Percentiles rank a stretch among this genome's conserved stretches.
phyloP scores from a whole-genome alignment of 306 rosid species.

The Dalbergia oliveri region DNA sequence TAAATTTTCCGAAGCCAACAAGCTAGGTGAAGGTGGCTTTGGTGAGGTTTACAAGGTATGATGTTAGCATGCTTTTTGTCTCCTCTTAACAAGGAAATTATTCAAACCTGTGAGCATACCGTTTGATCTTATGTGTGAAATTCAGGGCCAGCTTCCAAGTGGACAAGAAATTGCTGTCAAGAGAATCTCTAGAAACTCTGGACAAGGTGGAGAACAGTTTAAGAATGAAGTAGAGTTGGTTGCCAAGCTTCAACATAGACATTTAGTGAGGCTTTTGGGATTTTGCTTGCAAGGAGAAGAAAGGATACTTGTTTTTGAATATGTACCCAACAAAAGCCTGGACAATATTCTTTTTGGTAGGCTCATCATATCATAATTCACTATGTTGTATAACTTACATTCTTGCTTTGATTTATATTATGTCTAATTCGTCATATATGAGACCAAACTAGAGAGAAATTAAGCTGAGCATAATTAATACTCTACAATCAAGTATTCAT shows the following conservation, averaged over 20 bases:
- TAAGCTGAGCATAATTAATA: neutral
- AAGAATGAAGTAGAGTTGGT: constrained; percentile 63
- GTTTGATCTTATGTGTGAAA: neutral
- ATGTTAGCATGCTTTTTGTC: neutral
- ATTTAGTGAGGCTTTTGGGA: constrained; percentile 62
- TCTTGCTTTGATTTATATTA: neutral
- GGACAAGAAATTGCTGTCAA: constrained; percentile 64
- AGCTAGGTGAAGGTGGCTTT: constrained; percentile 67
- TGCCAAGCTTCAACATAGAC: constrained; percentile 63
- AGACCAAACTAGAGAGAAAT: neutral
- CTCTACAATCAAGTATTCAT: neutral
- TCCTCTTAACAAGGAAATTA: constrained; percentile 9
- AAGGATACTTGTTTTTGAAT: constrained; percentile 62
- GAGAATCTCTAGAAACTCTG: constrained; percentile 57
- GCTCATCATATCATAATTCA: constrained; percentile 10
- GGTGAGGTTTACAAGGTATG: constrained; percentile 64
- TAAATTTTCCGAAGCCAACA: constrained; percentile 54
- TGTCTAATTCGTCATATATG: neutral
- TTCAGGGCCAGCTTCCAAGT: constrained; percentile 51
- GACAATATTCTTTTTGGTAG: constrained; percentile 57
- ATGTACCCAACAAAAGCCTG: constrained; percentile 58
- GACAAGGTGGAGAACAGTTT: constrained; percentile 58
- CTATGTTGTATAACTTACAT: neutral
- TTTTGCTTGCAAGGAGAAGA: constrained; percentile 62
- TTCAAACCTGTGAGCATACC: neutral